Percentiles rank a stretch among this genome's conserved stretches.
Conservation (phyloP, 2,329 filamentous ascomycete species). For the Xenosphaeropsis pyriputrescens region DNA sequence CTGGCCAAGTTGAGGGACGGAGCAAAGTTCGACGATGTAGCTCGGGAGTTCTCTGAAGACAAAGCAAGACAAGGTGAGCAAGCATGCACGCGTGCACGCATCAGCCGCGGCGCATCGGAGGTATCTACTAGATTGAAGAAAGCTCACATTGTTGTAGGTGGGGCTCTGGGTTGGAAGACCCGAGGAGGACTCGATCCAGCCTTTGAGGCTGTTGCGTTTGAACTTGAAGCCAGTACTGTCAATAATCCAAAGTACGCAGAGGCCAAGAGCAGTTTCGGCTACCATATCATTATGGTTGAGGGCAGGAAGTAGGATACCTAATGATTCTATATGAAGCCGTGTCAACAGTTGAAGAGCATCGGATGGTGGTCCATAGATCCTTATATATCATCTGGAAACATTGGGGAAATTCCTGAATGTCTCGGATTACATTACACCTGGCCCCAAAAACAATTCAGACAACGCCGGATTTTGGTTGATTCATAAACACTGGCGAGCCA, state of each 20-base stretch:
- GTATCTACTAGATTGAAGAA: slow-evolving; percentile 1
- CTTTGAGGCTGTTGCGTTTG: slow-evolving; percentile 62
- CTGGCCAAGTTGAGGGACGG: slow-evolving; percentile 51
- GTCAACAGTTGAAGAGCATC: too few relatives aligned
- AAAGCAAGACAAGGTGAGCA: slow-evolving; percentile 50
- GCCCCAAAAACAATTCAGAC: too few relatives aligned
- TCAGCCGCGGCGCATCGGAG: too few relatives aligned
- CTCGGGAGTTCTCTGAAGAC: slow-evolving; percentile 59
- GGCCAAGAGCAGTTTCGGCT: slow-evolving; percentile 61
- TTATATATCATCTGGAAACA: too few relatives aligned
- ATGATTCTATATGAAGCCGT: too few relatives aligned
- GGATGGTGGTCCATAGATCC: too few relatives aligned
- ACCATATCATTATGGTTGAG: slow-evolving; percentile 66
- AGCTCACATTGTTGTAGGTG: slow-evolving; percentile 30
- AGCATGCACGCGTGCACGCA: background rate
- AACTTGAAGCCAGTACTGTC: slow-evolving; percentile 50
- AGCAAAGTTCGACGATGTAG: slow-evolving; percentile 62
- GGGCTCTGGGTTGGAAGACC: slow-evolving; percentile 58
- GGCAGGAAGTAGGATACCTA: slow-evolving; percentile 16
- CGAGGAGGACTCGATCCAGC: slow-evolving; percentile 50
- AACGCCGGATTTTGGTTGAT: too few relatives aligned
- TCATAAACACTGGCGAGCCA: too few relatives aligned
- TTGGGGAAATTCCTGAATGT: too few relatives aligned
- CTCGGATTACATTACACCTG: too few relatives aligned
- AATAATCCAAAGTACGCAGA: slow-evolving; percentile 50